Base-by-base conservation (phyloP, 1,284 basidiomycete genomes). In the Apiotrichum gamsii region DNA sequence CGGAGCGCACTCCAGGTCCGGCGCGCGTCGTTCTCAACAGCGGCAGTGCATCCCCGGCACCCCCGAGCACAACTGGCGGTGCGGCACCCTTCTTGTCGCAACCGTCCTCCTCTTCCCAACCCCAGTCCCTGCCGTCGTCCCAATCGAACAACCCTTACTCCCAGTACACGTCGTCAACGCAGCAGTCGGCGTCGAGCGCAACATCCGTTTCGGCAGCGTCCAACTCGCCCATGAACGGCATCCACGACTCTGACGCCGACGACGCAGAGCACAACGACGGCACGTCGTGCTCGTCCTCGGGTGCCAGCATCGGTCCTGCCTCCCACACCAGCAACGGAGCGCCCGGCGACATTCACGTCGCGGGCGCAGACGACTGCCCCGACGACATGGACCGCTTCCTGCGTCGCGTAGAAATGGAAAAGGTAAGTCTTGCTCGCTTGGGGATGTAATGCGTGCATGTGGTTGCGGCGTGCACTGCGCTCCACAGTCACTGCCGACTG, bases 331-430 rank as follows among this genome's bases (percentile, higher is more conserved):
- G 43, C 23, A 39, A 49, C 39, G 45, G 38, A 8, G 45, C 44
- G 9, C 28, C 33, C 3, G 34, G 36, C 3, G 42, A 49, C n/a
- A 33, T 46, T 10, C 45, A 30, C 25, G 48, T 40, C 35, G 48
- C 45, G 10, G 43, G 39, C 20, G 32, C 41, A 29, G 52, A 54
- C 16, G 48, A 47, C 25, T 39, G 36, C 16, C 54, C 61, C 15
- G 61, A 57, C 20, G 67, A 65, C 44, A 54, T 65, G 43, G 65
- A 71, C 24, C 57, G 57, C 21, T 65, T 71, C 45, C 37, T 65
- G 40, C 61, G 58, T 38, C 58, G 64, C 32, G 59, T 69, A 47
- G 67, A 71, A 16, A 62, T 69, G 58, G 69, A 71, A 41, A 68
- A 69, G 64, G 68, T 70, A 50, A 43, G 64, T 58, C 6, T n/a